Base-by-base conservation (phyloP, 2,329 filamentous ascomycete genomes). In the Alternaria sp. region DNA sequence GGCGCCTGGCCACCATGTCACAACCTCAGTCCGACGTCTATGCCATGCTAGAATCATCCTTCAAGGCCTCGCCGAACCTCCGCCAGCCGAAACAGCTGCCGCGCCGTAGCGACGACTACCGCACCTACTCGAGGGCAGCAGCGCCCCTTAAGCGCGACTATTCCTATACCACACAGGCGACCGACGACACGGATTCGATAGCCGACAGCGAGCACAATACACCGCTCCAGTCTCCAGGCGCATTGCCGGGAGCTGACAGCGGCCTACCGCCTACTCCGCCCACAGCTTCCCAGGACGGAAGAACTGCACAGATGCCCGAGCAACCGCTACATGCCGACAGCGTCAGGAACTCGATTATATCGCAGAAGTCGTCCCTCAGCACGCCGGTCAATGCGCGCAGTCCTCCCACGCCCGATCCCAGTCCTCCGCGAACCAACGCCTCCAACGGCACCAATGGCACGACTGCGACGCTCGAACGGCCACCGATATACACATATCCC, bases 231-330 rank as follows among this genome's bases (percentile, higher is more conserved):
- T 77, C 76, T 32, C 73, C 77, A 1, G 66, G 60, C 52, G 46
- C 70, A 19, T 47, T 73, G 51, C 70, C 64, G 55, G 67, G 70
- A 28, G 66, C 78, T 62, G 75, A 79, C 59, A 76, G 70, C 51
- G 80, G 79, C 40, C 76, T 84, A 17, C 83, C 83, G 43, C 82
- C 82, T 11, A 84, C 82, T 11, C 83, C 83, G 28, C 83, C 83
- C 12, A 81, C 80, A 7, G 77, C 75, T 57, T 76, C 74, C 26
- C 75, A 76, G n/a, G 74, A 78, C 60, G 69, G 75, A 17, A 58
- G 67, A 12, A 63, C 73, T 5, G 45, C 68, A n/a, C 56, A 66
- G 10, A 59, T 66, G 28, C 68, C 73, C 23, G 75, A 73, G 47
- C 67, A 70, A 21, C 72, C 71, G 25, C 69, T 73, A n/a, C 78